Base-by-base conservation (phyloP, 2,329 filamentous ascomycete genomes). In the Didymella sp. region DNA sequence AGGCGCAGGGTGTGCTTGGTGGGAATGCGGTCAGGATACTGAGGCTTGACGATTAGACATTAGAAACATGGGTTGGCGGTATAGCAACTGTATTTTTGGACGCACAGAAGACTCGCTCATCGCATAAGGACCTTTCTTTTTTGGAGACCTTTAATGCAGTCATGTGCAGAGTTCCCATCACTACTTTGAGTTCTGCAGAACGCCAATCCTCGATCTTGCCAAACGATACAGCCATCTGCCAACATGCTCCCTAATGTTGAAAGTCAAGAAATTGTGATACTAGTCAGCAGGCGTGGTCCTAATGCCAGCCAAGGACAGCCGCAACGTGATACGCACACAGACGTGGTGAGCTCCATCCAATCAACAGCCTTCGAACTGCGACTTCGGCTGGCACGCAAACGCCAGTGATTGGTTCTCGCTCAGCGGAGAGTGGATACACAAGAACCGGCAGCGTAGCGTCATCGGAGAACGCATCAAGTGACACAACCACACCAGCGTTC, bases 11-110 rank as follows among this genome's bases (percentile, higher is more conserved):
- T 19, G 82, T 87, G 9, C 80, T 89, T 76, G 86, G 86, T 6
- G 79, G 77, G 2, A 89, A 89, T 66, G 87, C 87, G 4, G 75
- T 84, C 15, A 76, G 80, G 15, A 79, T 87, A 44, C 71, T 89
- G 46, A 66, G 66, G 30, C 60, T 76, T 24, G 63, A 68, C 2
- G 61, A 50, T 4, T 55, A 55, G 21, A 48, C 22, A 9, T 15
- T 8, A 11, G 8, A 13, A 6, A 2, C 17, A 4, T 11, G 17
- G 21, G 17, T 21, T 21, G 6, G 17, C 35, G 21, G 15, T 4
- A 13, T 31, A 13, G 28, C 9, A 31, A 31, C 11, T 5, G 13
- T 31, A 12, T 13, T 31, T 5, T 31, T 12, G 13, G 28, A 31
- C 12, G 28, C 28, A 31, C 12, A 4, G 9, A 12, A 12, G 4